phyloP scores from a whole-genome alignment of 108 stramenopile species.

The Pseudonitzschia multiseries region DNA sequence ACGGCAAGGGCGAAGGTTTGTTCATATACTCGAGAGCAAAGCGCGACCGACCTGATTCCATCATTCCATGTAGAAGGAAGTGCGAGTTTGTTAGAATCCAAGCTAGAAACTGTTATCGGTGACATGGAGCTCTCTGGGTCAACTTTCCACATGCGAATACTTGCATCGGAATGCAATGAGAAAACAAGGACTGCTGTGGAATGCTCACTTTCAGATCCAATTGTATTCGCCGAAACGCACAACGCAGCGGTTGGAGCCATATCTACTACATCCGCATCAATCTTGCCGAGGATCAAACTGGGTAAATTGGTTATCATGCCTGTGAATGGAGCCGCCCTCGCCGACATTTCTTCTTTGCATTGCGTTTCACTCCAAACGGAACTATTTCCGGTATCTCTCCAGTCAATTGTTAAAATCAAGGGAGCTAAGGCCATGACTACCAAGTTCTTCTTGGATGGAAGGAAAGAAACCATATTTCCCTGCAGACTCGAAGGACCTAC shows the following conservation, averaged over 20 bases:
- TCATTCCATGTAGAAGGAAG: constrained; percentile 32
- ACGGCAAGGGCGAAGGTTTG: constrained; percentile 33
- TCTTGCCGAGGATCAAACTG: constrained; percentile 29
- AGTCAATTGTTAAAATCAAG: constrained; percentile 35
- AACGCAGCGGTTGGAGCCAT: constrained; percentile 47
- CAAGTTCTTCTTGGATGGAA: constrained; percentile 4
- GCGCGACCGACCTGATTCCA: constrained; percentile 23
- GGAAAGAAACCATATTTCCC: constrained; percentile 43
- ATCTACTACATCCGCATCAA: constrained; percentile 32
- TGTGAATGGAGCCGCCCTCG: constrained; percentile 18
- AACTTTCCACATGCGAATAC: constrained; percentile 39
- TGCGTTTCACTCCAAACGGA: constrained; percentile 42
- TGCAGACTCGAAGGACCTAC: constrained; percentile 34
- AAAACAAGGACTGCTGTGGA: constrained; percentile 22
- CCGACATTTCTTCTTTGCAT: constrained; percentile 34
- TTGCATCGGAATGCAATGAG: constrained; percentile 48
- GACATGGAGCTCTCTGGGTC: constrained; percentile 11
- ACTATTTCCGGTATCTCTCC: constrained; percentile 13
- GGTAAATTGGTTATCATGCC: constrained; percentile 24
- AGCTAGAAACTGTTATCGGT: constrained; percentile 26
- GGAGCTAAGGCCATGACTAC: constrained; percentile 40
- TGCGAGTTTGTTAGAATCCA: constrained; percentile 12
- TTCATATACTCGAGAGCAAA: constrained; percentile 30
- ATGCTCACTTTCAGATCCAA: background rate
- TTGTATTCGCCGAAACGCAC: constrained; percentile 25